These are phyloP conservation scores for Heimioporus sp. DNA, from an alignment of 768 basidiomycete species.

Conservation along the genomic window DNA sequence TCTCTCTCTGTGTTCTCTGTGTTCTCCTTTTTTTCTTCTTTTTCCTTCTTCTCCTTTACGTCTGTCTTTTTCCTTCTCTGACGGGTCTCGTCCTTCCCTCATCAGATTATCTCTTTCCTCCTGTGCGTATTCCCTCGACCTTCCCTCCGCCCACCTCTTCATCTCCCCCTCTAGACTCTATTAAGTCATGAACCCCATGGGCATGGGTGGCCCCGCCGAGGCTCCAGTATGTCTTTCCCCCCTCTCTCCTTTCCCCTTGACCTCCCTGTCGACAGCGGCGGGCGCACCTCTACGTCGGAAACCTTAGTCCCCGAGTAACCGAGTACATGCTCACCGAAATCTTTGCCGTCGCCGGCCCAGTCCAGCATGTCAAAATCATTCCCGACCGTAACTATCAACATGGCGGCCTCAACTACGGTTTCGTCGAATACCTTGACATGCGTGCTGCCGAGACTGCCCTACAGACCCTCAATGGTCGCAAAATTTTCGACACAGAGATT, in stretches of 20 bases:
- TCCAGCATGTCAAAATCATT: constrained; percentile 99
- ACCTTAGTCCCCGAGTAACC: constrained; percentile 94
- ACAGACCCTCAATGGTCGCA: constrained; percentile 96
- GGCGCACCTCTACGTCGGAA: constrained; percentile 98
- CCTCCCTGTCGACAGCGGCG: constrained; percentile 54
- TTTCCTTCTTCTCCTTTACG: constrained; percentile 32
- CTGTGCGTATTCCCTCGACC: constrained; percentile 22
- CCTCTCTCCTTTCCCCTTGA: neutral
- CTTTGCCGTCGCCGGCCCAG: constrained; percentile 94
- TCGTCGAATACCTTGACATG: constrained; percentile 99
- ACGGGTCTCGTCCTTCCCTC: constrained; percentile 34
- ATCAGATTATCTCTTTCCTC: constrained; percentile 41
- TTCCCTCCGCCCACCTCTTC: neutral
- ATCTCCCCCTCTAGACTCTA: constrained; percentile 29
- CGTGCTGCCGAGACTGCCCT: constrained; percentile 98
- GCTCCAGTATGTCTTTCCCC: constrained; percentile 58
- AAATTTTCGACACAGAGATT: constrained; percentile 99
- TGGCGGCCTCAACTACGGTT: constrained; percentile 98
- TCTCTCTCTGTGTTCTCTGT: constrained; percentile 22
- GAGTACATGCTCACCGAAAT: constrained; percentile 99
- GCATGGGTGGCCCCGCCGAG: constrained; percentile 68
- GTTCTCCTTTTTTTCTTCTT: constrained; percentile 31
- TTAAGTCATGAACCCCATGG: constrained; percentile 73
- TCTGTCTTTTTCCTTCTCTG: constrained; percentile 35
- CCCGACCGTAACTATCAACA: constrained; percentile 99